Conservation (phyloP, 495 filamentous ascomycete genomes). For the Tirmania nivea region DNA sequence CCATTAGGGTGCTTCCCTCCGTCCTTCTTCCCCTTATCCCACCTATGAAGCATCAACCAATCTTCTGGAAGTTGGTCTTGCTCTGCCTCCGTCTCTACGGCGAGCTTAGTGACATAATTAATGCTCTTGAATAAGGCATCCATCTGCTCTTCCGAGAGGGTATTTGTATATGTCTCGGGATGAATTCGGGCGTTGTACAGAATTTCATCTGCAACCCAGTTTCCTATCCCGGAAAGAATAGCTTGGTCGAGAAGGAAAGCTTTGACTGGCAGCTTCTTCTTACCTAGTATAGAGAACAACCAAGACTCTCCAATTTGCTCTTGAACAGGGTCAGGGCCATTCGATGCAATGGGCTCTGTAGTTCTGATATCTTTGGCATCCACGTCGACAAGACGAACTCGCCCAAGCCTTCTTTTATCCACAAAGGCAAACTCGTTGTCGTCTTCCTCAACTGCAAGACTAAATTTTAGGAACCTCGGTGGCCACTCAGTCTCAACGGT, state of each 20-base stretch:
- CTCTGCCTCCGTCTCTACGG: conserved; percentile 66
- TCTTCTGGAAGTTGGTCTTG: conserved; percentile 71
- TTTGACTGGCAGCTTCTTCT: conserved; percentile 66
- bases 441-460: conserved; percentile 37
- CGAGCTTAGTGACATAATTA: conserved; percentile 52
- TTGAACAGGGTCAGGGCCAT: conserved; percentile 78
- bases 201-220: conserved; percentile 94
- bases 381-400: conserved; percentile 61
- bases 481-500: conserved; percentile 50
- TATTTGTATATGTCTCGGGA: conserved; percentile 78
- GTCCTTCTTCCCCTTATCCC: conserved; percentile 65
- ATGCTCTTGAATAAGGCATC: conserved; percentile 50
- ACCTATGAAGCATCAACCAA: conserved; percentile 83
- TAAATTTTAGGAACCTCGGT: conserved; percentile 74
- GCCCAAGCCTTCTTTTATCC: conserved; percentile 51
- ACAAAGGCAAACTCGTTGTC: conserved; percentile 62
- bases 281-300: conserved; percentile 42
- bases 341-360: conserved; percentile 60
- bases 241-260: conserved; percentile 68
- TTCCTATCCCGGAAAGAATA: conserved; percentile 83
- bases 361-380: conserved; percentile 47
- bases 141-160: conserved; percentile 49
- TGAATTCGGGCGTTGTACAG: conserved; percentile 72
- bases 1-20: conserved; percentile 51
- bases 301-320: conserved; percentile 52